These are phyloP conservation scores for Papiliotrema laurentii DNA, from an alignment of 1,284 basidiomycete genomes.

Conservation along the genomic window DNA sequence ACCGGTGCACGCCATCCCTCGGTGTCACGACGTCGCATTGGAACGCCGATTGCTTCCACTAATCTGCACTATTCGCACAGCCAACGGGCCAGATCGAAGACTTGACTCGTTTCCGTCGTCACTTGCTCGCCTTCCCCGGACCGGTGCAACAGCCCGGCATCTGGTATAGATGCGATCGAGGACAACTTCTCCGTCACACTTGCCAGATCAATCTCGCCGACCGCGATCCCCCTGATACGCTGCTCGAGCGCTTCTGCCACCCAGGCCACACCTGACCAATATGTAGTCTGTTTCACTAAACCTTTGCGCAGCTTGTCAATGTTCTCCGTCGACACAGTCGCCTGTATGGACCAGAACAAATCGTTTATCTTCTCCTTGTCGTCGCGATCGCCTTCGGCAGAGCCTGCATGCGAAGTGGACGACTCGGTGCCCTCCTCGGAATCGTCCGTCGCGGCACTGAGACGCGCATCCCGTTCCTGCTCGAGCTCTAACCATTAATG, in stretches of 20 bases:
- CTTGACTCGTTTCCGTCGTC: not conserved
- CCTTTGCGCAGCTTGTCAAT: conserved; percentile 1
- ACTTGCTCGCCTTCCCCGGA: not conserved
- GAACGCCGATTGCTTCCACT: not conserved
- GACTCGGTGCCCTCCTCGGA: not conserved
- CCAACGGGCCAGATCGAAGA: not conserved
- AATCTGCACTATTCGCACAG: not conserved
- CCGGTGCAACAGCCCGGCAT: conserved; percentile 2
- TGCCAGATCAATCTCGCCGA: conserved; percentile 17
- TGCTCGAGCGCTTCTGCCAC: conserved; percentile 20
- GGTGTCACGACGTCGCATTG: not conserved
- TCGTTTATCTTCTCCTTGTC: not conserved
- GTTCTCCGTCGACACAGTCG: conserved; percentile 3
- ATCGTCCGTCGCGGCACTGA: not conserved
- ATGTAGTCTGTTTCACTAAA: not conserved
- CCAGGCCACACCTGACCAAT: conserved; percentile 11
- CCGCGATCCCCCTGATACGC: conserved; percentile 14
- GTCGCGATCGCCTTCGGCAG: not conserved
- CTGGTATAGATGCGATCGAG: conserved; percentile 4
- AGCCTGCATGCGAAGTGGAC: not conserved
- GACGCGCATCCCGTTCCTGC: not conserved
- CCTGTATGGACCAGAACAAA: not conserved
- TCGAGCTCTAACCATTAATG: not conserved
- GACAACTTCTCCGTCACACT: conserved; percentile 14
- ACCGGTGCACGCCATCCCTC: not conserved